Percentiles rank a stretch among this genome's conserved stretches.
These are phyloP conservation scores for Sordaria brevicollis DNA, from an alignment of 495 filamentous ascomycete genomes.

Conservation along the genomic window DNA sequence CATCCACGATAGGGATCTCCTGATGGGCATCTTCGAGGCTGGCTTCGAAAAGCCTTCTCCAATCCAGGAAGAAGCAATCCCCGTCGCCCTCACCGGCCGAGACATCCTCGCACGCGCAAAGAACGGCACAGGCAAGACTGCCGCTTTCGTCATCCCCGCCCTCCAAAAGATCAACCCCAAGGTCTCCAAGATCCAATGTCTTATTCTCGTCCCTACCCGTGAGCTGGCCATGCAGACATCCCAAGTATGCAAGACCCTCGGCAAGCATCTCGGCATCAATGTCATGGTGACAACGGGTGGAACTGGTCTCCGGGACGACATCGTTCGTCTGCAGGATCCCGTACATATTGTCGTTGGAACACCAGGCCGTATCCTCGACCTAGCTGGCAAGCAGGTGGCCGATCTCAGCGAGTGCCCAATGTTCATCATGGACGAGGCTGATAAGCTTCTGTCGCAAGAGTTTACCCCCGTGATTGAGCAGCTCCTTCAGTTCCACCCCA, in stretches of 20 bases:
- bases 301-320: slow-evolving; percentile 89
- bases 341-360: slow-evolving; percentile 98
- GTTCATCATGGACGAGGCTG: slow-evolving; percentile 98
- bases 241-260: slow-evolving; percentile 95
- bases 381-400: slow-evolving; percentile 88
- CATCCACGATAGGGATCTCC: slow-evolving; percentile 79
- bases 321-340: slow-evolving; percentile 83
- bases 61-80: slow-evolving; percentile 98
- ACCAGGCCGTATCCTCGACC: slow-evolving; percentile 86
- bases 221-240: slow-evolving; percentile 98
- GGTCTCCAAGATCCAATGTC: slow-evolving; percentile 83
- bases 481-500: slow-evolving; percentile 83
- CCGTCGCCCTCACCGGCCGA: slow-evolving; percentile 86
- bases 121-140: slow-evolving; percentile 97
- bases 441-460: slow-evolving; percentile 91
- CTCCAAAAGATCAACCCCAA: slow-evolving; percentile 94
- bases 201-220: slow-evolving; percentile 93
- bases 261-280: slow-evolving; percentile 92
- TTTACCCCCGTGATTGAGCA: slow-evolving; percentile 97
- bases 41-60: slow-evolving; percentile 98
- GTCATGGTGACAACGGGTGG: slow-evolving; percentile 99
- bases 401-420: slow-evolving; percentile 94
- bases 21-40: slow-evolving; percentile 99
- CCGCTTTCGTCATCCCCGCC: slow-evolving; percentile 93
- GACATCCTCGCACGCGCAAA: slow-evolving; percentile 96